Evolutionary conservation across 345 rosid genomes (phyloP).

Genomic region (Cardamine occulta): DNA sequence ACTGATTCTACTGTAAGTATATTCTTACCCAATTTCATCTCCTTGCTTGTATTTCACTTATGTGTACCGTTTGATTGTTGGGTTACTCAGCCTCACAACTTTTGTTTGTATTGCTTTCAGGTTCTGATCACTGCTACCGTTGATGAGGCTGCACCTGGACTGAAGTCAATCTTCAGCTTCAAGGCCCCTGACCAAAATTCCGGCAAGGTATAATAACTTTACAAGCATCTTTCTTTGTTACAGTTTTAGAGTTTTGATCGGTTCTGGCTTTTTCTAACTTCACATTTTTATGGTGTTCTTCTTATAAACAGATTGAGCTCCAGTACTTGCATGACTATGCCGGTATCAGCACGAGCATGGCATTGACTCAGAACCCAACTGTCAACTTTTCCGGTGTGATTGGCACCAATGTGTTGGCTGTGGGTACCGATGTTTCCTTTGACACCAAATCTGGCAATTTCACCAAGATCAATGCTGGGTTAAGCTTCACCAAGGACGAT

Average conservation of each 20-base stretch:
- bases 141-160: constrained; percentile 90
- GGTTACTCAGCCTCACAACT: not conserved
- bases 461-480: constrained; percentile 79
- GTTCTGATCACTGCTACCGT: constrained; percentile 74
- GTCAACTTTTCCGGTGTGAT: constrained; percentile 83
- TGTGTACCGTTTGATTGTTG: not conserved
- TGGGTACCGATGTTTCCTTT: constrained; percentile 82
- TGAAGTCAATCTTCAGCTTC: constrained; percentile 82
- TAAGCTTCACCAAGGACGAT: constrained; percentile 71
- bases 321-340: constrained; percentile 90
- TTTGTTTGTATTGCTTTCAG: constrained; percentile 47
- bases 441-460: constrained; percentile 79
- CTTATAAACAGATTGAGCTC: constrained; percentile 67
- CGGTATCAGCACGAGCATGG: constrained; percentile 80
- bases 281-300: not conserved
- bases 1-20: constrained; percentile 70
- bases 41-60: not conserved
- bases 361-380: constrained; percentile 76
- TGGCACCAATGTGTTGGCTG: constrained; percentile 61
- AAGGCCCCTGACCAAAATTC: constrained; percentile 91
- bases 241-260: not conserved
- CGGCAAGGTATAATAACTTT: constrained; percentile 64
- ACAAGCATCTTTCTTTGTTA: not conserved
- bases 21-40: not conserved
- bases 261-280: not conserved